Base-by-base conservation (phyloP, 129 eudicot species). In the Helianthus tuberosus region DNA sequence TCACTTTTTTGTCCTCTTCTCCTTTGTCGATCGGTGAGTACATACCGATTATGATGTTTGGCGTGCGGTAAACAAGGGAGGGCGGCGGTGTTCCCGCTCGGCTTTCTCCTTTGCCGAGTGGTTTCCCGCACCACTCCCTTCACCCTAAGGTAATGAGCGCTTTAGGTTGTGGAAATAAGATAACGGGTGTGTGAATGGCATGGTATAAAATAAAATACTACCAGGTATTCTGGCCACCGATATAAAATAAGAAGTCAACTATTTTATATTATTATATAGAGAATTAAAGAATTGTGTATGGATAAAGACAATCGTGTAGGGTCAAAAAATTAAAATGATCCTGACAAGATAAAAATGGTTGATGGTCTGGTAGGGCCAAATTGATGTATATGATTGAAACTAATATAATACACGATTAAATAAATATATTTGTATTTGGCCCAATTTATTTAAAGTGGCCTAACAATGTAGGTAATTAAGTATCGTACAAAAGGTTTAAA, bases 341-440 rank as follows among this genome's bases (percentile, higher is more conserved):
- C 72, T 75, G 66, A 65, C 73, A 75, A 50, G 12, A 59, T 17
- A 20, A 36, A 49, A 39, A 23, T 75, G 48, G 52, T 51, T 14
- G 79, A 38, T 75, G 35, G 65, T n/a, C 11, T 54, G 36, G 79
- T 53, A 66, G 73, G 79, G 36, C 79, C 79, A 38, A 64, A 75
- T 8, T 74, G 43, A 63, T 51, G 64, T 35, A 49, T 64, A 64
- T 51, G 57, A 59, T 39, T 64, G 20, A 61, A 35, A 11, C 5
- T 25, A 59, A 29, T 59, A 59, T 59, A 59, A 59, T 59, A 11
- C 8, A 41, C 14, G 2, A 39, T 25, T 29, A 12, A 52, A 51
- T 16, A 51, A 13, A 51, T 27, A 32, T 11, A 12, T 3, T 1
- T 20, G 43, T 32, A 39, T 60, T 13, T 13, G 20, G 66, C 43